phyloP scores from a whole-genome alignment of 768 basidiomycete species.

The Termitomyces sp. region DNA sequence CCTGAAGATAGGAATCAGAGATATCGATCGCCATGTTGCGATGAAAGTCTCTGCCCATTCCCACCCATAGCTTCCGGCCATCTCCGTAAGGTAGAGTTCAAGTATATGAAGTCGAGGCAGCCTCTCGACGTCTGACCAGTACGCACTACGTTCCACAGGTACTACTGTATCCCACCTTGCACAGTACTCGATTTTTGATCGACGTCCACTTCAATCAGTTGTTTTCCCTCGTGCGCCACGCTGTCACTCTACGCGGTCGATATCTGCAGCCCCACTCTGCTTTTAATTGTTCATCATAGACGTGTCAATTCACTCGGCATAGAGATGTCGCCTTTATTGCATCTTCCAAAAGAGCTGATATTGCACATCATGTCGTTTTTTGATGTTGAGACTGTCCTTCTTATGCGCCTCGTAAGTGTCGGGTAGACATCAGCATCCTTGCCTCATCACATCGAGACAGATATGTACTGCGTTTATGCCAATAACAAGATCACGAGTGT shows the following conservation, averaged over 20 bases:
- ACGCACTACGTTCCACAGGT: not conserved
- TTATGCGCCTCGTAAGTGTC: not conserved
- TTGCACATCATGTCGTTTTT: slow-evolving; percentile 4
- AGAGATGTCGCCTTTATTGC: not conserved
- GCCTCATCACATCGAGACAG: not conserved
- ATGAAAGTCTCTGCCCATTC: too few species aligned
- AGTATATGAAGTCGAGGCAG: not conserved
- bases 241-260: not conserved
- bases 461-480: not conserved
- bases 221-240: not conserved
- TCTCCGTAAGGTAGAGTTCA: not conserved
- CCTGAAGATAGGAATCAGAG: too few species aligned
- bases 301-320: not conserved
- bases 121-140: too few species aligned
- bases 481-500: not conserved
- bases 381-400: slow-evolving; percentile 1
- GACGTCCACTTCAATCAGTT: not conserved
- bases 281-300: not conserved
- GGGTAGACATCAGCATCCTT: too few species aligned
- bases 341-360: slow-evolving; percentile 9
- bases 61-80: too few species aligned
- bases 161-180: not conserved
- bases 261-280: not conserved
- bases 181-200: not conserved
- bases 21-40: too few species aligned